Percentiles rank a stretch among this genome's conserved stretches.
Conservation (phyloP, 2,329 filamentous ascomycete genomes). For the Aspergillus fischeri region DNA sequence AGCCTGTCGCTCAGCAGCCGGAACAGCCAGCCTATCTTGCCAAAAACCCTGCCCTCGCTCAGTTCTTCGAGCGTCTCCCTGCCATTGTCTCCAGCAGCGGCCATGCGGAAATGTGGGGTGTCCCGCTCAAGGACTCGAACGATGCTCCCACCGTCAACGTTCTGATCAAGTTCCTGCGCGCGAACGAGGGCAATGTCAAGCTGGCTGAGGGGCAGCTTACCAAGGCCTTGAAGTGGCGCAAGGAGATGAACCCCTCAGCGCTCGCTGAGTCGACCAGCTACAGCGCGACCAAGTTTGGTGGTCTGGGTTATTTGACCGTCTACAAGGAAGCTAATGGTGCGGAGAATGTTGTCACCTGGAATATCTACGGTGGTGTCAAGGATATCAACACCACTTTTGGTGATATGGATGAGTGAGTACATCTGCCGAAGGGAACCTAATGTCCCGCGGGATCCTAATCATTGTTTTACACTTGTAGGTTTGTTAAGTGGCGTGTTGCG, state of each 20-base stretch:
- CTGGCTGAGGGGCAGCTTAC: slow-evolving; percentile 74
- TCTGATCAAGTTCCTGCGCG: slow-evolving; percentile 88
- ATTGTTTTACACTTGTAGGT: slow-evolving; percentile 49
- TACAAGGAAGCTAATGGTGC: slow-evolving; percentile 55
- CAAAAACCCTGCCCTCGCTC: slow-evolving; percentile 44
- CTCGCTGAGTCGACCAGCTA: slow-evolving; percentile 61
- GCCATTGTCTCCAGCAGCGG: slow-evolving; percentile 54
- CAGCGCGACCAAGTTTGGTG: slow-evolving; percentile 66
- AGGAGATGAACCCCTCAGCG: slow-evolving; percentile 66
- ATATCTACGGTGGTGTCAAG: slow-evolving; percentile 86
- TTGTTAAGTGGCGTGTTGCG: slow-evolving; percentile 83
- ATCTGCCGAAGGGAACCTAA: background rate
- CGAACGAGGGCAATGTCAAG: slow-evolving; percentile 71
- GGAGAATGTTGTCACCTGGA: slow-evolving; percentile 73
- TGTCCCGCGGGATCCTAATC: background rate
- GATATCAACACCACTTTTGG: slow-evolving; percentile 77
- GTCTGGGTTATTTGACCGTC: slow-evolving; percentile 76
- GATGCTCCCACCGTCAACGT: slow-evolving; percentile 77
- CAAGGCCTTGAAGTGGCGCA: slow-evolving; percentile 78
- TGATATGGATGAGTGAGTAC: slow-evolving; percentile 69
- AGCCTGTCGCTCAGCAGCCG: slow-evolving; percentile 12
- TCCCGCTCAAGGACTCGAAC: slow-evolving; percentile 54
- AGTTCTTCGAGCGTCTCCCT: slow-evolving; percentile 57
- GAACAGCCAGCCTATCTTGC: slow-evolving; percentile 33
- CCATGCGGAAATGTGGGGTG: slow-evolving; percentile 82